A percentile compares a stretch with the other conserved stretches of the same genome.
Evolutionary conservation across 2,329 filamentous ascomycete species (phyloP).

Genomic region (Colletotrichum tropicicola): DNA sequence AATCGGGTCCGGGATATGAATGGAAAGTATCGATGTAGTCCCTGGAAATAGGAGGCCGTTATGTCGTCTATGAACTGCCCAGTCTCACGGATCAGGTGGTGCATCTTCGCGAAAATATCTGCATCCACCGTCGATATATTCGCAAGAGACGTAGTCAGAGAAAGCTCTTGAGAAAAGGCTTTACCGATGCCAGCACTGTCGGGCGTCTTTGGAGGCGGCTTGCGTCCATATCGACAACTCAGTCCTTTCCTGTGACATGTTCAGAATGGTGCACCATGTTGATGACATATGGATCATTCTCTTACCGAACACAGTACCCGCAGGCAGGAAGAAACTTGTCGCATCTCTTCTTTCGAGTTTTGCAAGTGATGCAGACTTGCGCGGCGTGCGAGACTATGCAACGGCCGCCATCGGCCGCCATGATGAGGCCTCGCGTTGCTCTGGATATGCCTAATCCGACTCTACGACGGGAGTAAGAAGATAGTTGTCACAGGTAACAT

Average conservation of each 20-base stretch:
- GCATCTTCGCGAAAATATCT: background rate
- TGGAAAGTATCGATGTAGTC: slow-evolving; percentile 37
- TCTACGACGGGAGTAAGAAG: background rate
- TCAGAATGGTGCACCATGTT: slow-evolving; percentile 12
- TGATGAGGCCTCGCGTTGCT: too few species aligned
- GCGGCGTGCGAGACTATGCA: background rate
- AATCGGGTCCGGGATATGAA: slow-evolving; percentile 39
- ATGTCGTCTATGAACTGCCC: slow-evolving; percentile 35
- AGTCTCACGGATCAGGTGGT: background rate
- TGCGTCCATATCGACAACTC: background rate
- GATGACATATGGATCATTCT: background rate
- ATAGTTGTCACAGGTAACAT: too few species aligned
- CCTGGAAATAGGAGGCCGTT: slow-evolving; percentile 38
- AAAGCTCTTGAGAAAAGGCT: too few species aligned
- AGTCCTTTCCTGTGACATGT: background rate
- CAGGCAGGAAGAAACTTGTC: slow-evolving; percentile 27
- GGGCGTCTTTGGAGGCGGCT: background rate
- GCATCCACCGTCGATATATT: background rate
- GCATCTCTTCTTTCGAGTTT: slow-evolving; percentile 28
- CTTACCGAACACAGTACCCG: slow-evolving; percentile 11
- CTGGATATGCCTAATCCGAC: background rate
- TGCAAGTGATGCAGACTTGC: slow-evolving; percentile 26
- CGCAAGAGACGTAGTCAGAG: background rate
- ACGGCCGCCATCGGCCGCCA: background rate
- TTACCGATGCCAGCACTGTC: too few species aligned